Evolutionary conservation across 768 basidiomycete genomes (phyloP), one percentile per base, ranked within the genome.

Genomic region (Lyophyllum semitale): DNA sequence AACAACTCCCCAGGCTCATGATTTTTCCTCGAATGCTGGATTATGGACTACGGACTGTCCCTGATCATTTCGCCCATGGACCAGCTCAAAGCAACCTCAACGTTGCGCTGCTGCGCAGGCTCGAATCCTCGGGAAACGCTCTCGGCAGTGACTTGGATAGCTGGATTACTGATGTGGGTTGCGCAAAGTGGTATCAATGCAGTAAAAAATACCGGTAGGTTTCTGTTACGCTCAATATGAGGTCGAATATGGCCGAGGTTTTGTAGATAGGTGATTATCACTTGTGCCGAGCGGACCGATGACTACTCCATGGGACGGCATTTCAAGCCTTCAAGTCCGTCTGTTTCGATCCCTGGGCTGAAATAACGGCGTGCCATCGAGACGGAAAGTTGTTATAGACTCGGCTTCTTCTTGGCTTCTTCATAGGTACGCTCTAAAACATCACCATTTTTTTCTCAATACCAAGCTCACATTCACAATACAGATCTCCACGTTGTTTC

Each of bases 11-110:
- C 55, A 90, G 88, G 88, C 1, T 85, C 82, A 7, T 90, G 88
- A 88, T 92, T 93, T 58, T 84, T 88, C 3, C 78, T 90, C 17
- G 91, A 93, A 68, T 73, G 81, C 32, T 93, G 91, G 91, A 89
- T 93, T 35, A n/a, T n/a, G n/a, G n/a, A n/a, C n/a, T n/a, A 66
- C 82, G 13, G 80, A 83, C 1, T 45, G 67, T 0, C 87, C 87
- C 0, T 93, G n/a, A 85, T 62, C 71, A 68, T 2, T 65, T 68
- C 13, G 88, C 90, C 8, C 66, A 57, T 12, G 54, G 70, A 18
- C 84, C 85, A 3, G 84, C 76, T 0, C 79, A 88, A 59, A 88
- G 87, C 62, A 88, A 91, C 61, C 71, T 87, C 15, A 87, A 89
- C 65, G 77, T 91, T 20, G 90, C 88, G 12, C 75, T 66, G 12